Percentiles rank a stretch among this genome's conserved stretches.
Evolutionary conservation across 2,329 filamentous ascomycete species (phyloP).

Genomic region (Chaetomium globosum): DNA sequence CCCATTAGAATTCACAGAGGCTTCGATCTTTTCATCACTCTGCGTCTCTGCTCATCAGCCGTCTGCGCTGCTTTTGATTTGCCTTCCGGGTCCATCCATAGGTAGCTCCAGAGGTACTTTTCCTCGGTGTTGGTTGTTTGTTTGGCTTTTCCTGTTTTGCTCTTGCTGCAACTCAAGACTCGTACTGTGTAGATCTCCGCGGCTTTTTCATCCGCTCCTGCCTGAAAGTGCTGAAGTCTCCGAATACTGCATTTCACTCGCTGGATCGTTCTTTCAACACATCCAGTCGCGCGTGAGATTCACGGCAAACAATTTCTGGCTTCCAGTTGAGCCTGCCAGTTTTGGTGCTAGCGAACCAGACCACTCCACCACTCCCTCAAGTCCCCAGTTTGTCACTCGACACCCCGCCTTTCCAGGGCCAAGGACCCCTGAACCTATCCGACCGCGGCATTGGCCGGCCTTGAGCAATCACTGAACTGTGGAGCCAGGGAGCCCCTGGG

Average conservation of each 20-base stretch:
- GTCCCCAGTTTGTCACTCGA: slow-evolving; percentile 12
- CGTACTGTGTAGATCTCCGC: background rate
- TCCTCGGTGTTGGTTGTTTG: background rate
- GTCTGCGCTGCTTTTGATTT: slow-evolving; percentile 18
- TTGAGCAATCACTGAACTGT: slow-evolving; percentile 22
- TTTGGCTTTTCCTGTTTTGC: background rate
- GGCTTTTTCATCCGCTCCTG: background rate
- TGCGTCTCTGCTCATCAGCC: background rate
- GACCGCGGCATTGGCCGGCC: slow-evolving; percentile 25
- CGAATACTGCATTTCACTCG: background rate
- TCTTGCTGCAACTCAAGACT: background rate
- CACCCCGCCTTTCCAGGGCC: slow-evolving; percentile 23
- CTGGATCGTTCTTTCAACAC: background rate
- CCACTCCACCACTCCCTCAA: background rate
- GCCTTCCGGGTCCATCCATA: background rate
- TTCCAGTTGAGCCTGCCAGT: background rate
- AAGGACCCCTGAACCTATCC: slow-evolving; percentile 13
- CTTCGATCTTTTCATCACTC: background rate
- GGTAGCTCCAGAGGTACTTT: too few relatives aligned
- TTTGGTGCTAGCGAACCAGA: too few relatives aligned
- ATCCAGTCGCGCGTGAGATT: background rate
- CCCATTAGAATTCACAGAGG: background rate
- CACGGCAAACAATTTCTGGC: background rate
- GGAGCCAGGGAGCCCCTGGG: slow-evolving; percentile 24
- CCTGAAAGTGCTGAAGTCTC: too few relatives aligned